phyloP scores from a whole-genome alignment of 2,329 filamentous ascomycete species.

The Neonectria neomacrospora region DNA sequence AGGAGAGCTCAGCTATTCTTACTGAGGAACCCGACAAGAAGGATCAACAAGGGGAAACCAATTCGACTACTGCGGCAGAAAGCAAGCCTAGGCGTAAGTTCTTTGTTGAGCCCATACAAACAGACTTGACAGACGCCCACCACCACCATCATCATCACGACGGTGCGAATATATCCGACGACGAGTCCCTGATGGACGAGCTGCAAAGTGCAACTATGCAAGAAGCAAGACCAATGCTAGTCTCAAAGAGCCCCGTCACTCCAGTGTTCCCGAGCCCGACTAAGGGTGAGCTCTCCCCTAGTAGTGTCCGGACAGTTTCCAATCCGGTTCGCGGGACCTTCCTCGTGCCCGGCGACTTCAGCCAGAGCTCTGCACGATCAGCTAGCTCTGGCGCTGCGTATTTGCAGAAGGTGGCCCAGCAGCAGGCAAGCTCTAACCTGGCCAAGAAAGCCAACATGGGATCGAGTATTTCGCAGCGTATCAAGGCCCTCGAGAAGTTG shows the following conservation, averaged over 20 bases:
- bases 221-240: constrained; percentile 82
- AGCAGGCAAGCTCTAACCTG: constrained; percentile 61
- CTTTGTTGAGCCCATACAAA: constrained; percentile 66
- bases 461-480: constrained; percentile 91
- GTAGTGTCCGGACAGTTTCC: constrained; percentile 60
- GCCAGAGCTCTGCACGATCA: constrained; percentile 61
- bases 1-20: constrained; percentile 27
- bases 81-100: constrained; percentile 47
- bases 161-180: constrained; percentile 68
- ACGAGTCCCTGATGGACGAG: constrained; percentile 87
- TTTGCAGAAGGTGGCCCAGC: constrained; percentile 64
- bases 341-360: constrained; percentile 58
- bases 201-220: constrained; percentile 83
- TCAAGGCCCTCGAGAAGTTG: constrained; percentile 90
- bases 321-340: constrained; percentile 57
- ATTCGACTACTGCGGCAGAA: constrained; percentile 29
- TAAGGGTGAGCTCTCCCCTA: constrained; percentile 43
- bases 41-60: background rate
- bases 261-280: constrained; percentile 63
- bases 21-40: constrained; percentile 25
- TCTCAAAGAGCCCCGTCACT: constrained; percentile 85
- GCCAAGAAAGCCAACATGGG: constrained; percentile 80
- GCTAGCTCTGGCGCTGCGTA: constrained; percentile 68
- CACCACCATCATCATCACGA: constrained; percentile 46
- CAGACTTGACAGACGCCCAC: constrained; percentile 51